phyloP scores from a whole-genome alignment of 2,329 filamentous ascomycete genomes.

The Ceratocystis lukuohia region DNA sequence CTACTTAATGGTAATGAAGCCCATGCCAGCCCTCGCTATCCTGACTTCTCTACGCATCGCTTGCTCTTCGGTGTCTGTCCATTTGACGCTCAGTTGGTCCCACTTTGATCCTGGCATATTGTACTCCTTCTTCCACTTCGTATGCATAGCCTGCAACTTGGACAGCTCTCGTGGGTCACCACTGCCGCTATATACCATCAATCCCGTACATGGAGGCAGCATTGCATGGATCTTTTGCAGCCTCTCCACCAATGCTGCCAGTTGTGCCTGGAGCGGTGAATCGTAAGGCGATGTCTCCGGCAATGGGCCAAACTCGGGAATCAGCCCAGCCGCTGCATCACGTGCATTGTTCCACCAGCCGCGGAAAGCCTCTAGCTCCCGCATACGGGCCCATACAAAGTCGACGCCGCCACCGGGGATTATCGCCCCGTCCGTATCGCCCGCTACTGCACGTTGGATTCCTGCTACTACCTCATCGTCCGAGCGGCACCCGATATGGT shows the following conservation, averaged over 20 bases:
- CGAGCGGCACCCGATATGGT: constrained; percentile 42
- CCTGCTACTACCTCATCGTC: constrained; percentile 45
- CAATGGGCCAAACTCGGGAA: constrained; percentile 17
- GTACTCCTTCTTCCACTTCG: constrained; percentile 50
- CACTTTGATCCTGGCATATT: constrained; percentile 50
- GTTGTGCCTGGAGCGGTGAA: constrained; percentile 32
- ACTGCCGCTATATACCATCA: constrained; percentile 52
- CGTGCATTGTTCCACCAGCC: constrained; percentile 55
- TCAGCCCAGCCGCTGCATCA: constrained; percentile 25
- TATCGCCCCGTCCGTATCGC: constrained; percentile 43
- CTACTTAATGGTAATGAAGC: constrained; percentile 52
- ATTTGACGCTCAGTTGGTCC: constrained; percentile 53
- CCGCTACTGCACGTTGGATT: constrained; percentile 44
- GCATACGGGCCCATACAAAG: constrained; percentile 53
- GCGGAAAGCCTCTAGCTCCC: constrained; percentile 50
- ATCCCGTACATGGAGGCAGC: constrained; percentile 50
- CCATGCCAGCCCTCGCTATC: constrained; percentile 47
- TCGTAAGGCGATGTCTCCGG: constrained; percentile 20
- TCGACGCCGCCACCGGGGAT: constrained; percentile 49
- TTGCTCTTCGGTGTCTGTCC: constrained; percentile 55
- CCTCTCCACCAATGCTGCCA: constrained; percentile 35
- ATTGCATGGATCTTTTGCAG: constrained; percentile 43
- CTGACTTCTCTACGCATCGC: constrained; percentile 43
- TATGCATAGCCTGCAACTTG: constrained; percentile 45
- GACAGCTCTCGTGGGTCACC: constrained; percentile 56